phyloP scores from a whole-genome alignment of 2,329 filamentous ascomycete genomes.

The Fusarium austroafricanum region DNA sequence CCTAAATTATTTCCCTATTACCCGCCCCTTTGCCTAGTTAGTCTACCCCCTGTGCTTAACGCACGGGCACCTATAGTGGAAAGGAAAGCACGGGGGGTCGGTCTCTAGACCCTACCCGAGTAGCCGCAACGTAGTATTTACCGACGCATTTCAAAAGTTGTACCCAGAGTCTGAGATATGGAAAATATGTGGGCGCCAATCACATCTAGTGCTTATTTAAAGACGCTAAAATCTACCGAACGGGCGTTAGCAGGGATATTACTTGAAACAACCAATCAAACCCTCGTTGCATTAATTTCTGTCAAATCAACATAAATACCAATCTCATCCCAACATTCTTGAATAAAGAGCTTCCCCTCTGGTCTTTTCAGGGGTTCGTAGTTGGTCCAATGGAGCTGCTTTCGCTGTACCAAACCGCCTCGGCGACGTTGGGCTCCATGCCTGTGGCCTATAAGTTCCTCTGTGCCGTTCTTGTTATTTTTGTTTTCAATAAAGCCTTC shows the following conservation, averaged over 20 bases:
- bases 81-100: too few species aligned
- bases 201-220: background rate
- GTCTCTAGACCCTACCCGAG: too few species aligned
- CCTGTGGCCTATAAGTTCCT: background rate
- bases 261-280: conserved; percentile 7
- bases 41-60: too few species aligned
- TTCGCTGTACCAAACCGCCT: background rate
- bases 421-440: background rate
- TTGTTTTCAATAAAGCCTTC: background rate
- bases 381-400: background rate
- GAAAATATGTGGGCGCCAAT: background rate
- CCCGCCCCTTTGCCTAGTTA: too few species aligned
- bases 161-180: background rate
- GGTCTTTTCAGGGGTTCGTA: background rate
- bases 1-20: too few species aligned
- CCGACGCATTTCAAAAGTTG: too few species aligned
- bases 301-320: background rate
- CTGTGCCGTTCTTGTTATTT: background rate
- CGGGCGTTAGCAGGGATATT: background rate
- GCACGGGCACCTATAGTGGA: too few species aligned
- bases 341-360: background rate
- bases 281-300: background rate
- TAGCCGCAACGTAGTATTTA: too few species aligned
- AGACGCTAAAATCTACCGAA: conserved; percentile 9
- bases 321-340: background rate